Base-by-base conservation (phyloP, 345 rosid genomes). In the Aquilaria sinensis region DNA sequence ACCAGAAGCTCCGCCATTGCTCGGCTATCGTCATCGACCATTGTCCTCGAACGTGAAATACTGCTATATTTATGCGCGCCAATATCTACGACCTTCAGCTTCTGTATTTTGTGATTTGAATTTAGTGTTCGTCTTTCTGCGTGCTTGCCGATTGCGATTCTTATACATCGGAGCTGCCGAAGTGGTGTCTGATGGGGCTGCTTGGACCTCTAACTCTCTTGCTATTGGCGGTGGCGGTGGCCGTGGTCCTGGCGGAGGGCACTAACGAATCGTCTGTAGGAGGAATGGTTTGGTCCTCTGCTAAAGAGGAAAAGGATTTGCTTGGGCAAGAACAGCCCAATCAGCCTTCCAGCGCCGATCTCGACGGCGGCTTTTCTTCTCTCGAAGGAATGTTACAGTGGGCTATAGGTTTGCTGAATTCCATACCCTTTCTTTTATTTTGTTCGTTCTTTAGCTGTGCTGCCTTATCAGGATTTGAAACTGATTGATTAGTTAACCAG, bases 361-460 rank as follows among this genome's bases (percentile, higher is more conserved):
- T 82, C 15, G 99, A 94, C 58, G 95, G 97, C 49, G 96, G 95
- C n/a, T 90, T 90, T 55, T 86, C 97, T 69, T 83, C 97, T 30
- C 81, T 94, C 2, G 99, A 94, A 5, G 90, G 96, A 56, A 90
- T 94, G 92, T 64, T 94, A 67, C 95, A 86, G 71, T 94, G 99
- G 99, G 99, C 96, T 31, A 90, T 94, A 60, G 99, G 97, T 90
- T 47, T 29, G 33, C 66, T 9, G 13, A 9, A 34, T 47, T 47
- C 47, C 34, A 33, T 2, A 47, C 11, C 32, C 31, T n/a, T 56
- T 4, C 5, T 34, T 34, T n/a, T 12, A 31, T 14, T 48, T 49
- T 56, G 60, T 55, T 62, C 13, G 0, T 16, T 55, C 3, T 51
- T 10, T 48, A 9, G 47, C 2, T 43, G 3, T 48, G 1, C 14